A percentile compares a stretch with the other conserved stretches of the same genome.
These are phyloP conservation scores for Orbilia oligospora DNA, from an alignment of 2,329 filamentous ascomycete genomes.

Conservation along the genomic window DNA sequence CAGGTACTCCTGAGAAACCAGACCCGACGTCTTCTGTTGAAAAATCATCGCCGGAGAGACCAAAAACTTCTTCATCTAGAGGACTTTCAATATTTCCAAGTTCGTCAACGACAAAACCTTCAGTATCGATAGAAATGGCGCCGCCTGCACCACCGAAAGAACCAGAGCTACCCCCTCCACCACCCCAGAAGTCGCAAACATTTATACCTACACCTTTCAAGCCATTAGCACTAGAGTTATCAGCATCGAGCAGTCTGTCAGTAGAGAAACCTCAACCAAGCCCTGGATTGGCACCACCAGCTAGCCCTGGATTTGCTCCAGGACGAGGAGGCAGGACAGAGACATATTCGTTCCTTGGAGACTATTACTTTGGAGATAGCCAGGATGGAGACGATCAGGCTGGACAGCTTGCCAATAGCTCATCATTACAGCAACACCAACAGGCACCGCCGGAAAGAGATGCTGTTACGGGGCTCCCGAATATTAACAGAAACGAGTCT, in stretches of 20 bases:
- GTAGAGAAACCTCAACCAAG: conserved; percentile 49
- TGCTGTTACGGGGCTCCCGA: background rate
- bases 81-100: conserved; percentile 52
- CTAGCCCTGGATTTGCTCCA: conserved; percentile 46
- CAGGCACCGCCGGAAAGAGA: conserved; percentile 18
- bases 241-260: conserved; percentile 22
- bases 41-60: conserved; percentile 17
- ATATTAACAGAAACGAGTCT: conserved; percentile 24
- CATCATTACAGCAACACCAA: background rate
- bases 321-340: conserved; percentile 44
- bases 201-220: background rate
- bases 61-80: conserved; percentile 41
- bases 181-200: conserved; percentile 23
- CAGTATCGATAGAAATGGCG: conserved; percentile 13
- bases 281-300: conserved; percentile 41
- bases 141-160: conserved; percentile 27
- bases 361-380: conserved; percentile 56
- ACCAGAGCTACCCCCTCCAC: conserved; percentile 28
- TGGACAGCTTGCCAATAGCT: background rate
- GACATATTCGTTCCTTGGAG: conserved; percentile 59
- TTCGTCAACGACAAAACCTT: conserved; percentile 27
- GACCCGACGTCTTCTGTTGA: conserved; percentile 9
- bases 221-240: conserved; percentile 32
- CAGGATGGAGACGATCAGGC: conserved; percentile 42
- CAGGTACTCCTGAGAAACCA: conserved; percentile 20